Conservation (phyloP, 2,329 filamentous ascomycete species). For the Fusarium pseudoanthophilum region DNA sequence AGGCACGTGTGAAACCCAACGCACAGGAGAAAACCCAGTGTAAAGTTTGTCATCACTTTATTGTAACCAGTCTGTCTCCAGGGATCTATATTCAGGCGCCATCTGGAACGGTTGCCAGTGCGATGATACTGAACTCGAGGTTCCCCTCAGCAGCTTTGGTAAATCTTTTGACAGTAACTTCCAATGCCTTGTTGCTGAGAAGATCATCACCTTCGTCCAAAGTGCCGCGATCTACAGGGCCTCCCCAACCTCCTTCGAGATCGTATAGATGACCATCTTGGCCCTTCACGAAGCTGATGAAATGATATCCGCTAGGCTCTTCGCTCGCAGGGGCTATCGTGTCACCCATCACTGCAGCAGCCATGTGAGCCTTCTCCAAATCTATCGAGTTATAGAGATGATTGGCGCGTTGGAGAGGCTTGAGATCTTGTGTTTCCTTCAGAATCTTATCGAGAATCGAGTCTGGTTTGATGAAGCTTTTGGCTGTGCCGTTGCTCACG, state of each 20-base stretch:
- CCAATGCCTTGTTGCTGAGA: slow-evolving; percentile 74
- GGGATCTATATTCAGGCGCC: slow-evolving; percentile 9
- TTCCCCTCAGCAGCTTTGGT: slow-evolving; percentile 52
- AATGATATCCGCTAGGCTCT: slow-evolving; percentile 76
- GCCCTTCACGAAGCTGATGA: slow-evolving; percentile 80
- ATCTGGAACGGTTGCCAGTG: slow-evolving; percentile 44
- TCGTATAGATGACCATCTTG: slow-evolving; percentile 77
- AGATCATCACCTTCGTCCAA: slow-evolving; percentile 69
- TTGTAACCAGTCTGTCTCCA: not conserved
- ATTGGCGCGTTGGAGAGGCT: slow-evolving; percentile 70
- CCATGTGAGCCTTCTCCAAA: slow-evolving; percentile 78
- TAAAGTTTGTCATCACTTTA: not conserved
- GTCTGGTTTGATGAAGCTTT: slow-evolving; percentile 61
- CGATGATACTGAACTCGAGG: slow-evolving; percentile 54
- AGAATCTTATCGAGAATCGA: slow-evolving; percentile 70
- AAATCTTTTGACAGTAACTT: slow-evolving; percentile 63
- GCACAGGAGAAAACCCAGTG: not conserved
- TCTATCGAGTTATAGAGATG: slow-evolving; percentile 76
- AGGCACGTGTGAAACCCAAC: not conserved
- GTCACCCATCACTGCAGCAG: slow-evolving; percentile 75
- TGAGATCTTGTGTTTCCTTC: slow-evolving; percentile 68
- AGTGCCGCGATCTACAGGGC: slow-evolving; percentile 73
- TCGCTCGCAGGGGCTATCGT: slow-evolving; percentile 71
- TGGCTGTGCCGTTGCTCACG: slow-evolving; percentile 74
- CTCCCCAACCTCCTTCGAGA: slow-evolving; percentile 79